Evolutionary conservation across 2,329 filamentous ascomycete genomes (phyloP), one percentile per base, ranked within the genome.

Genomic region (Stachybotrys echinatus): DNA sequence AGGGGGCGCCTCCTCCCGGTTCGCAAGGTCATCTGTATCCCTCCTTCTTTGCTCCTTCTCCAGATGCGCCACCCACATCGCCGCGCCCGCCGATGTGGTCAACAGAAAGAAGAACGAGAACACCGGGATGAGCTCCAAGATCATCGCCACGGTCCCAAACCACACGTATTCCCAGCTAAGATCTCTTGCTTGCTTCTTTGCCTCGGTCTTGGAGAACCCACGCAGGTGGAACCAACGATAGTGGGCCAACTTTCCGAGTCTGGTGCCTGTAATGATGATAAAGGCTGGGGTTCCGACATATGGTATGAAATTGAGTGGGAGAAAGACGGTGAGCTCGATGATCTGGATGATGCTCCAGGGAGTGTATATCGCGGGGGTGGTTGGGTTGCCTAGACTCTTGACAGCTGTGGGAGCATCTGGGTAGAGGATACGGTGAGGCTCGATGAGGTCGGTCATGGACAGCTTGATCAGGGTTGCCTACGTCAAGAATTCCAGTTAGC

Each of bases 291-390:
- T 87, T 17, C 92, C 92, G 14, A 90, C 80, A 44, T 87, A 82
- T 0, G 92, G 92, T 17, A 97, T 81, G 20, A 99, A 82, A 65
- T 95, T 97, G 52, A 99, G 79, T 2, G 94, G 88, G 2, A 92
- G 75, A 60, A 86, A 85, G 23, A 89, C 59, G 34, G 95, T 74
- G 52, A 96, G 87, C 69, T 96, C 92, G 54, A 89, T 64, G 50
- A 96, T 94, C 67, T 96, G 92, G n/a, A 89, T 81, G 48, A 96
- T 73, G 49, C 89, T 95, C 76, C 95, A 96, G 0, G 92, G 92
- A 8, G 88, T 85, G 68, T 94, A 96, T 18, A 89, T 78, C 1
- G 90, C 88, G 2, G 83, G 76, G 20, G 74, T 82, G 0, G 86
- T 91, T 1, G 91, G 89, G 56, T 89, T 91, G 23, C 92, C 92